Base-by-base conservation (phyloP, 768 basidiomycete species). In the Hypholoma fasciculare region DNA sequence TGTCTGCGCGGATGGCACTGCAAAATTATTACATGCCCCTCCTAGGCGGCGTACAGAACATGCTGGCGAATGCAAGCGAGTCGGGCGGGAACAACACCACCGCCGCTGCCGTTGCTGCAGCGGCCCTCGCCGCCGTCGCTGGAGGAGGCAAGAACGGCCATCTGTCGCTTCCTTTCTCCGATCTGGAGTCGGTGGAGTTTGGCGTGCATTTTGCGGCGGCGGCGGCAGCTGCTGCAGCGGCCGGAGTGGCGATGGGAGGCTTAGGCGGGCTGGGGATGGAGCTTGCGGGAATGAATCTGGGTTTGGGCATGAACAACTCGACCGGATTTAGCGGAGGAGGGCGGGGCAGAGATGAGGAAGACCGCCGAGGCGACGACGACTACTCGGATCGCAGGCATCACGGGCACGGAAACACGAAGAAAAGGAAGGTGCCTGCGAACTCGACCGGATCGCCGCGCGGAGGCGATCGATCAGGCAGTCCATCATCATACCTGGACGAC, bases 371-470 rank as follows among this genome's bases (percentile, higher is more conserved):
- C 9, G 85, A 84, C 61, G 84, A 78, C 19, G 89, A 69, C 66
- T 86, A 86, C 62, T 66, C 79, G 14, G 88, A 91, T 69, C 87
- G 89, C 64, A 72, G 87, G 30, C 86, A 82, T 60, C 90, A 91
- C 43, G 56, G 56, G 61, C 90, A 86, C 3, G 88, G 87, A 7
- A 94, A 94, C 65, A 89, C 90, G 49, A 94, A 94, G 83, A 94
- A 94, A 75, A 80, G 92, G 49, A 94, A 94, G 69, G 91, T 94
- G 2, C 92, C 92, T 0, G 82, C 84, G 38, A 87, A 90, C 69
- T 78, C 79, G 54, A 79, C 78, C 44, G 80, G 82, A 56, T 77
- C 79, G 40, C 76, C 78, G 39, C 76, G 76, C 12, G 78, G 72
- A 36, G 59, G 60, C 11, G 49, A 36, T 19, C 19, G 65, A 51